phyloP scores from a whole-genome alignment of 306 rosid genomes.

The Inga leiocalycina region DNA sequence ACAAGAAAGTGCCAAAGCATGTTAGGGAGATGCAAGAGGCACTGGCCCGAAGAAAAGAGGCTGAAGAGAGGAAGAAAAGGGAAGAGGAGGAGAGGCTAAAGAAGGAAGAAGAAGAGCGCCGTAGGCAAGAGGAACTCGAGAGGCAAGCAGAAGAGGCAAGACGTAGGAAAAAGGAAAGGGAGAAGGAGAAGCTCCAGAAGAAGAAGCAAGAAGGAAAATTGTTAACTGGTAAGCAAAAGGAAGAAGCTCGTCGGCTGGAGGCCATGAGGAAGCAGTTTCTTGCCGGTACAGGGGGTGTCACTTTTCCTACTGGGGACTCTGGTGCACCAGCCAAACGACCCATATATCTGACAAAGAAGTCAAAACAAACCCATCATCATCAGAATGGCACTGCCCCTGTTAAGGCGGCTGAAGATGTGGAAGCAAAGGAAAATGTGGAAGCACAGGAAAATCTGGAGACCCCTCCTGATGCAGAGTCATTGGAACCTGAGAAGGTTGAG shows the following conservation, averaged over 20 bases:
- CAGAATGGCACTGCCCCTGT: slow-evolving; percentile 56
- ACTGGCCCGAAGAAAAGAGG: slow-evolving; percentile 82
- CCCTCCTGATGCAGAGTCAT: slow-evolving; percentile 37
- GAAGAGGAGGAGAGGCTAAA: slow-evolving; percentile 92
- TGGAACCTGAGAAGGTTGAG: slow-evolving; percentile 68
- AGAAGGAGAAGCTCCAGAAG: slow-evolving; percentile 74
- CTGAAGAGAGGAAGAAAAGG: slow-evolving; percentile 74
- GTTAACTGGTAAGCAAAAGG: slow-evolving; percentile 79
- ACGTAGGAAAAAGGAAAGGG: slow-evolving; percentile 81
- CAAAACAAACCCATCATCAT: slow-evolving; percentile 53
- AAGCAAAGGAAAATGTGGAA: slow-evolving; percentile 58
- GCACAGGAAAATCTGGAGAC: slow-evolving; percentile 52
- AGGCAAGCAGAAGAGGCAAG: slow-evolving; percentile 84
- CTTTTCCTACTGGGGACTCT: slow-evolving; percentile 53
- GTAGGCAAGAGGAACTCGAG: slow-evolving; percentile 76
- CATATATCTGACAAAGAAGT: slow-evolving; percentile 75
- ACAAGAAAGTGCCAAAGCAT: slow-evolving; percentile 96
- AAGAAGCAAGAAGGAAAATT: slow-evolving; percentile 79
- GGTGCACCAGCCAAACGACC: slow-evolving; percentile 75
- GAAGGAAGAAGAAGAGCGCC: slow-evolving; percentile 88
- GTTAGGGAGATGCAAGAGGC: slow-evolving; percentile 99
- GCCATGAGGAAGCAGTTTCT: slow-evolving; percentile 85
- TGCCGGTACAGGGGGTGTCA: slow-evolving; percentile 50
- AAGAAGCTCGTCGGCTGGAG: slow-evolving; percentile 75
- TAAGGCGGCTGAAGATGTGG: slow-evolving; percentile 55